Conservation (phyloP, 768 basidiomycete species). For the Rhizopogon vesiculosus region DNA sequence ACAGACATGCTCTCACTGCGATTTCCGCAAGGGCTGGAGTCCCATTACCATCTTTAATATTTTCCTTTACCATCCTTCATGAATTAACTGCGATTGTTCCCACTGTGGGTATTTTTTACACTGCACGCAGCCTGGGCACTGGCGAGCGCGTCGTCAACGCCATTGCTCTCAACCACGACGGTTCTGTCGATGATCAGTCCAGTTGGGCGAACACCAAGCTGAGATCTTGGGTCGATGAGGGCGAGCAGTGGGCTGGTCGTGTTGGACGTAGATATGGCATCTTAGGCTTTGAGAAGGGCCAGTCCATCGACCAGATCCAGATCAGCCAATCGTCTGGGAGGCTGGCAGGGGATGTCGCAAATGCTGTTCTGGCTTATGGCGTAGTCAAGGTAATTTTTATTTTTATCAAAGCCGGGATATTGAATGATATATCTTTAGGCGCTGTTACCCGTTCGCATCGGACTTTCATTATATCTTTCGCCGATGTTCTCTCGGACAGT, state of each 20-base stretch:
- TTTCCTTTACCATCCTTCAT: conserved; percentile 79
- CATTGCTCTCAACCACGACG: conserved; percentile 21
- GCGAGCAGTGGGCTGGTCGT: conserved; percentile 61
- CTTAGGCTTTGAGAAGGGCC: conserved; percentile 68
- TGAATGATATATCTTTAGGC: conserved; percentile 39
- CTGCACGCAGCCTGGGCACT: conserved; percentile 58
- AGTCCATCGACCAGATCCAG: neutral
- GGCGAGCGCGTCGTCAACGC: conserved; percentile 60
- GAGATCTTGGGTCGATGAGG: conserved; percentile 69
- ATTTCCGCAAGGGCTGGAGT: conserved; percentile 68
- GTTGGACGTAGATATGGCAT: conserved; percentile 76
- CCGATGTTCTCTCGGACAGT: conserved; percentile 66
- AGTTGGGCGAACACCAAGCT: conserved; percentile 41
- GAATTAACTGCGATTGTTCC: conserved; percentile 81
- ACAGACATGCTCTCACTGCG: conserved; percentile 49
- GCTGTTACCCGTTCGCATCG: conserved; percentile 57
- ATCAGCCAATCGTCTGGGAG: conserved; percentile 25
- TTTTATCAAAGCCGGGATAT: neutral
- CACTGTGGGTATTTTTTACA: conserved; percentile 69
- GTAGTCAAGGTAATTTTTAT: conserved; percentile 60
- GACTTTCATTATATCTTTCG: conserved; percentile 63
- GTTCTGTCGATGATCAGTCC: conserved; percentile 9
- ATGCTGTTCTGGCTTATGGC: conserved; percentile 79
- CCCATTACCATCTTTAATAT: conserved; percentile 67
- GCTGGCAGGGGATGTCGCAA: conserved; percentile 74